Percentiles rank a stretch among this genome's conserved stretches.
Conservation (phyloP, 2,329 filamentous ascomycete genomes). For the Exophiala dermatitidis region DNA sequence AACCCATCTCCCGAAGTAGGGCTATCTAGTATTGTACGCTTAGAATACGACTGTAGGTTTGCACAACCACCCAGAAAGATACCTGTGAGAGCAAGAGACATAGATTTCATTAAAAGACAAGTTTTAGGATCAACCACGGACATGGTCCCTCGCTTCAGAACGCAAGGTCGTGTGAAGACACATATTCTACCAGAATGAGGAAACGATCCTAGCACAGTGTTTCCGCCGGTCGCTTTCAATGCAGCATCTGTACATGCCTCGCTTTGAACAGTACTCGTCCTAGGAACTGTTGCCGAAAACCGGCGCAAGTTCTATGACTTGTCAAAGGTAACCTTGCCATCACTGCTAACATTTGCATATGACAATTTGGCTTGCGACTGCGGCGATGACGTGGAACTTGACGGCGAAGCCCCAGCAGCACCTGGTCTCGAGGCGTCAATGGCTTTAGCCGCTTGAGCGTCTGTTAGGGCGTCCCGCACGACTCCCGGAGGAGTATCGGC, state of each 20-base stretch:
- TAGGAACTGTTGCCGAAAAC: slow-evolving; percentile 26
- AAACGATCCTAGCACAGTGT: too few species aligned
- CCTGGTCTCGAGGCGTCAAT: neutral
- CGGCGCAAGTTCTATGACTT: slow-evolving; percentile 32
- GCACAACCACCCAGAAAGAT: too few species aligned
- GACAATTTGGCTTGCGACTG: slow-evolving; percentile 30
- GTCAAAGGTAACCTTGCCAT: slow-evolving; percentile 62
- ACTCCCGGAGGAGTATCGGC: slow-evolving; percentile 71
- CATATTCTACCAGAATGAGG: too few species aligned
- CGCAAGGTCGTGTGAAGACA: too few species aligned
- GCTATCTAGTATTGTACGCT: too few species aligned
- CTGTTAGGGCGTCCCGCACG: slow-evolving; percentile 51
- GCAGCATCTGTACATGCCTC: neutral
- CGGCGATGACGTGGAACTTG: slow-evolving; percentile 27
- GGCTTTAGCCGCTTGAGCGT: slow-evolving; percentile 13
- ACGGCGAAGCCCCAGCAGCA: slow-evolving; percentile 20
- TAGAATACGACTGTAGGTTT: too few species aligned
- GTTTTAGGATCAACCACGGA: too few species aligned
- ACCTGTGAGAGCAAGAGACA: too few species aligned
- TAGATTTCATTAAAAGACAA: too few species aligned
- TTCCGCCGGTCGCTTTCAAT: neutral
- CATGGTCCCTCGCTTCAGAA: too few species aligned
- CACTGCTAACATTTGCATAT: slow-evolving; percentile 50
- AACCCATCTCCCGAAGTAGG: too few species aligned
- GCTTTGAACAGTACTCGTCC: slow-evolving; percentile 5